Conservation (phyloP, 768 basidiomycete genomes). For the Lyophyllum decastes region DNA sequence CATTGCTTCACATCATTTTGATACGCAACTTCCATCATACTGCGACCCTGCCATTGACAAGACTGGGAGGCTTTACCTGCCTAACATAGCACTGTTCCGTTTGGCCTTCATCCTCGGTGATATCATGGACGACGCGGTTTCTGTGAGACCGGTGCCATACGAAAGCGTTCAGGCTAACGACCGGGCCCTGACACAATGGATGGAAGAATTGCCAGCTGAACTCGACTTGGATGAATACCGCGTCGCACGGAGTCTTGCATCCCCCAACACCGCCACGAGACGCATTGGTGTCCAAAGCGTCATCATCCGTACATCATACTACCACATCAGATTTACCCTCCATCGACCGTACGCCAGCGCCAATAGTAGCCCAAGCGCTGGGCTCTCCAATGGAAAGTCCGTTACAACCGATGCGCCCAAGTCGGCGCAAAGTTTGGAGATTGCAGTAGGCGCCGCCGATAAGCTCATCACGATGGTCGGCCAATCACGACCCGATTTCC, state of each 20-base stretch:
- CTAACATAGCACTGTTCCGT: slow-evolving; percentile 74
- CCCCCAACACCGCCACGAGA: slow-evolving; percentile 55
- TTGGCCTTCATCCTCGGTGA: slow-evolving; percentile 81
- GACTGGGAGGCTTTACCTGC: slow-evolving; percentile 66
- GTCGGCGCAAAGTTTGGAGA: slow-evolving; percentile 64
- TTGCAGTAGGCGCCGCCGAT: slow-evolving; percentile 75
- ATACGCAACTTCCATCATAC: slow-evolving; percentile 74
- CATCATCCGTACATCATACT: slow-evolving; percentile 74
- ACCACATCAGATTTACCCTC: slow-evolving; percentile 83
- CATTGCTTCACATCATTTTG: slow-evolving; percentile 81
- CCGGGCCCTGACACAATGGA: slow-evolving; percentile 70
- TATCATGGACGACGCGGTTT: slow-evolving; percentile 84
- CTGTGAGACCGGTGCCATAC: slow-evolving; percentile 77
- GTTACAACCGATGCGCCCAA: slow-evolving; percentile 37
- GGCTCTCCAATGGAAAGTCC: slow-evolving; percentile 24
- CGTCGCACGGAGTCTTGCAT: slow-evolving; percentile 72
- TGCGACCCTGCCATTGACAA: slow-evolving; percentile 66
- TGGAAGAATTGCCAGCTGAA: slow-evolving; percentile 73
- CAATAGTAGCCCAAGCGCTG: slow-evolving; percentile 21
- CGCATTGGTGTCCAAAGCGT: slow-evolving; percentile 81
- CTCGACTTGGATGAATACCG: slow-evolving; percentile 77
- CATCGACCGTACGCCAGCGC: slow-evolving; percentile 74
- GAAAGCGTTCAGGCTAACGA: slow-evolving; percentile 75
- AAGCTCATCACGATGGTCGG: slow-evolving; percentile 77
- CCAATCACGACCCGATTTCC: slow-evolving; percentile 75